phyloP scores from a whole-genome alignment of 202 grass and related monocot genomes.

The Elaeis oleifera region DNA sequence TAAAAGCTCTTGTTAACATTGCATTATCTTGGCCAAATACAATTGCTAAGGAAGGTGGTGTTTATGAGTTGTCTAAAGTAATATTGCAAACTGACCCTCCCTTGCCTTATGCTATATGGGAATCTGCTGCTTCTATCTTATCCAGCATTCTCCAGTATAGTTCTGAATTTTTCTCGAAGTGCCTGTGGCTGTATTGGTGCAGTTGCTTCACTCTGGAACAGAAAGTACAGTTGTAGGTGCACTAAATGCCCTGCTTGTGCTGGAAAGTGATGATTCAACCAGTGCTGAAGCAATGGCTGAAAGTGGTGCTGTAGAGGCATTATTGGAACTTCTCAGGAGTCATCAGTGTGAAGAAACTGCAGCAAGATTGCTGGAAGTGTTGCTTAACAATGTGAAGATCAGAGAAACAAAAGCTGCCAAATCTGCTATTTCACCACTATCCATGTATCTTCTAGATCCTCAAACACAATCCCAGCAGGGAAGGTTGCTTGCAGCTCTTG shows the following conservation, averaged over 20 bases:
- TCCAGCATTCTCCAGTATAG: conserved; percentile 98
- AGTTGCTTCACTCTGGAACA: conserved; percentile 87
- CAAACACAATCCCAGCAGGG: conserved; percentile 98
- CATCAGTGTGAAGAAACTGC: conserved; percentile 99
- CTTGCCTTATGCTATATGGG: conserved; percentile 97
- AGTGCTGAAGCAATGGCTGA: conserved; percentile 98
- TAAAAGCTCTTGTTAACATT: conserved; percentile 94
- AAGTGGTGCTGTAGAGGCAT: conserved; percentile 92
- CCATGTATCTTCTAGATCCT: conserved; percentile 98
- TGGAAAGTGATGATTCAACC: conserved; percentile 99
- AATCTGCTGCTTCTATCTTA: conserved; percentile 89
- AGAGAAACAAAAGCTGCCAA: conserved; percentile 95
- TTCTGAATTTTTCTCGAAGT: conserved; percentile 96
- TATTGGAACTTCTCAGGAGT: conserved; percentile 81
- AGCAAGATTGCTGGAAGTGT: conserved; percentile 88
- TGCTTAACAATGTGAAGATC: conserved; percentile 97
- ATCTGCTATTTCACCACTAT: conserved; percentile 96
- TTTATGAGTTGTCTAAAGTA: conserved; percentile 96
- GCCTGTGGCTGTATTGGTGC: conserved; percentile 91
- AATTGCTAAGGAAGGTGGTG: conserved; percentile 97
- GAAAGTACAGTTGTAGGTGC: conserved; percentile 93
- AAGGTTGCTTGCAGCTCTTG: conserved; percentile 93
- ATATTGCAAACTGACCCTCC: conserved; percentile 86
- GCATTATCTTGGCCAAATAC: conserved; percentile 95
- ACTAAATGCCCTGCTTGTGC: conserved; percentile 89